Base-by-base conservation (phyloP, 2,329 filamentous ascomycete genomes). In the Arthrobotrys megalospora region DNA sequence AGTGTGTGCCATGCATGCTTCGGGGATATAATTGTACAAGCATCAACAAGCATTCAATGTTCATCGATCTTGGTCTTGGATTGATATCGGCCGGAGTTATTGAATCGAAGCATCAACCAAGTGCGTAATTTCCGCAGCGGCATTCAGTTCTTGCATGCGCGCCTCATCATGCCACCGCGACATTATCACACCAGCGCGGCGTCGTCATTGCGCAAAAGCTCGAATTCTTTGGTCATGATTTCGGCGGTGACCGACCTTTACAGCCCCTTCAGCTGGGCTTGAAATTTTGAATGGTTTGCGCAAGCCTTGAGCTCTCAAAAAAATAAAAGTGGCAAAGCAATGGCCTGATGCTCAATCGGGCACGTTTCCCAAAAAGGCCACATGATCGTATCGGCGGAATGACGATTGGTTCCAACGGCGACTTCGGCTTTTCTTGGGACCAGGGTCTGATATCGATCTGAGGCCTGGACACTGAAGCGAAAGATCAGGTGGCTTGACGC, bases 351-450 rank as follows among this genome's bases (percentile, higher is more conserved):
- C 45, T 50, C 21, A 24, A 50, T 63, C 28, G 47, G 41, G 34
- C 34, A 24, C 32, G 36, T 63, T 52, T 71, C 52, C 43, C 21
- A 32, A 58, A 47, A 11, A 50, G 50, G 41, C 24, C 69, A 66
- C 69, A 66, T 73, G 69, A 67, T 45, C 47, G 8, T 28, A 43
- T 66, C 68, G 68, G 68, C 34, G 38, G 16, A 19, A 71, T 34
- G 34, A 64, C 68, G 68, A 71, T 71, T 71, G 68, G 68, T 10
- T 45, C 24, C 36, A 12, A 36, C 5, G 16, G 55, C 55, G 41
- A 24, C 19, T 36, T 47, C 43, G 62, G 62, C 38, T 43, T 53
- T 64, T 63, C 48, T 58, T 19, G 58, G 28, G 21, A 45, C 28
- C 28, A 4, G 50, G 45, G 28, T 52, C 43, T 24, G 38, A 21